Evolutionary conservation across 805 yeast species (phyloP).

Genomic region (Saccharomycopsis sp.): DNA sequence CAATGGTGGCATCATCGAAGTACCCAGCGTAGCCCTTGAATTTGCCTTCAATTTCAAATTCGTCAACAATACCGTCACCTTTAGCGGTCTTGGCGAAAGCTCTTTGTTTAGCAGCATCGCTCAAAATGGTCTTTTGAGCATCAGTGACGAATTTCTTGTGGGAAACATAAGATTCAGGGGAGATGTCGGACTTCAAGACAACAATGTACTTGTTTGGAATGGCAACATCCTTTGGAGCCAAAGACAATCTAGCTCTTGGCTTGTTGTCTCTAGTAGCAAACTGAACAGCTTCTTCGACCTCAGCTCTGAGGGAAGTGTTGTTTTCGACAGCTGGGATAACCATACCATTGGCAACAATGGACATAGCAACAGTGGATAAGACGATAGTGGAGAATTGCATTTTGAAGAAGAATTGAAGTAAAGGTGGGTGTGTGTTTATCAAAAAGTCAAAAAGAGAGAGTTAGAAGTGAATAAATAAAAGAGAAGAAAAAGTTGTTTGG

Average conservation of each 20-base stretch:
- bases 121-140: constrained; percentile 33
- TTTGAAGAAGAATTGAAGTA: too few species aligned
- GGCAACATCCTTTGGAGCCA: constrained; percentile 30
- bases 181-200: constrained; percentile 11
- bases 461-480: too few species aligned
- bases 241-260: background rate
- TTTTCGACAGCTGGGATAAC: constrained; percentile 41
- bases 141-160: constrained; percentile 44
- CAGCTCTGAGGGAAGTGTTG: background rate
- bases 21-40: constrained; percentile 78
- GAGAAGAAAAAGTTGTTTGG: too few species aligned
- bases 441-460: too few species aligned
- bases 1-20: constrained; percentile 66
- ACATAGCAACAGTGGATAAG: constrained; percentile 30
- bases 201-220: constrained; percentile 16
- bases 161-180: constrained; percentile 43
- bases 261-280: constrained; percentile 40
- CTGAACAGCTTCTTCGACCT: constrained; percentile 10
- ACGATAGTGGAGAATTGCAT: constrained; percentile 14
- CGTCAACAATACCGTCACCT: constrained; percentile 45
- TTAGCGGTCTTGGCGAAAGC: constrained; percentile 25
- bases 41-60: constrained; percentile 34
- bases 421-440: too few species aligned
- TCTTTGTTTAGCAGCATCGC: constrained; percentile 22
- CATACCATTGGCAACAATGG: constrained; percentile 38